Base-by-base conservation (phyloP, 495 filamentous ascomycete species). In the Cercophora scortea region DNA sequence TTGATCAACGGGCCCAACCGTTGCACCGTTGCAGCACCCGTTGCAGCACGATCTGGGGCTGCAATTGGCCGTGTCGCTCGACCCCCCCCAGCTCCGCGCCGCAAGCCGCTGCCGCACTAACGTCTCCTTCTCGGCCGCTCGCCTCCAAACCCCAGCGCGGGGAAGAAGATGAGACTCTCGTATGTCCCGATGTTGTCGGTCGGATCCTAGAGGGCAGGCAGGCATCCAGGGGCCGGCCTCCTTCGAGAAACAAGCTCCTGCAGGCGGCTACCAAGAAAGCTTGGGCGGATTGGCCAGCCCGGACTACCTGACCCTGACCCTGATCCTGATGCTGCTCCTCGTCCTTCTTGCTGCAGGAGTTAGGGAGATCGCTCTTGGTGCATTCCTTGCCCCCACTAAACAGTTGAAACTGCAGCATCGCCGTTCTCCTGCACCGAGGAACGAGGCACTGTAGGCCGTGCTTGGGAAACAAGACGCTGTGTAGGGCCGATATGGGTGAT, bases 71-170 rank as follows among this genome's bases (percentile, higher is more conserved):
- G 25, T 7, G 36, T 50, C 47, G 47, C 43, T 44, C 13, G 45
- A 25, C 25, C 2, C 5, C 25, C 25, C 25, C 25, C 25, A 25
- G 25, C 25, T 17, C 48, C 56, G 59, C 53, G 50, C 52, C 53
- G 42, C 50, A 54, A 60, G 58, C 49, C 52, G 49, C 56, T 58
- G 54, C 56, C 49, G 57, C 55, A 54, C 63, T 57, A 61, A 54
- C 58, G 52, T 55, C 52, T 45, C 52, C 46, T 11, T 52, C 56
- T 51, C 45, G 42, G 49, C 53, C 44, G 40, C 60, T 66, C 67
- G 64, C 66, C 61, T 68, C 60, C 61, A 58, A 35, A 64, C 61
- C 67, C 66, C 54, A 58, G 66, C 61, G 39, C 45, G 40, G 61
- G 50, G 58, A 63, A 52, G 62, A 61, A 50, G 51, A 56, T 66